Evolutionary conservation across 2,329 filamentous ascomycete genomes (phyloP).

Genomic region (Seiridium unicorne): DNA sequence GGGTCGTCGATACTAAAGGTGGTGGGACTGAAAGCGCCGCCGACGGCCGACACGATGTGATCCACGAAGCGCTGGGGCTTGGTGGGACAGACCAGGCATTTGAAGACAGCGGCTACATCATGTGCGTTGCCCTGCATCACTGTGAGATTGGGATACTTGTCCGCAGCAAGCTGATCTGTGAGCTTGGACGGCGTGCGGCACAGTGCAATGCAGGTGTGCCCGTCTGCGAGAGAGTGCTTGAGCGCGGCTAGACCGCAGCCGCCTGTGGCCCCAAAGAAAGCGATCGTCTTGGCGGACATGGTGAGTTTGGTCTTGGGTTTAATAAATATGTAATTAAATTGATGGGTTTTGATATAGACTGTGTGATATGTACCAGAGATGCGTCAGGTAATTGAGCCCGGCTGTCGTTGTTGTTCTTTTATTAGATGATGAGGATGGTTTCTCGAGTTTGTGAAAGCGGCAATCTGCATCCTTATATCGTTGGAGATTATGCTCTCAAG

Average conservation of each 20-base stretch:
- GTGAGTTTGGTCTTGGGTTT: too few species aligned
- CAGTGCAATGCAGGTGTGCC: conserved; percentile 46
- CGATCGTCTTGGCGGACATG: conserved; percentile 34
- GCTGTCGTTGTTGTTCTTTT: background rate
- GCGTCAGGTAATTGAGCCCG: background rate
- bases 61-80: conserved; percentile 37
- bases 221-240: conserved; percentile 40
- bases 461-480: background rate
- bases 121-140: conserved; percentile 48
- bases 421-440: background rate
- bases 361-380: background rate
- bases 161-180: conserved; percentile 29
- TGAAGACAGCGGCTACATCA: conserved; percentile 34
- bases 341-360: too few species aligned
- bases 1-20: conserved; percentile 42
- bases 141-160: conserved; percentile 33
- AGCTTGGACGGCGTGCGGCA: conserved; percentile 51
- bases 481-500: too few species aligned
- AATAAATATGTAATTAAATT: too few species aligned
- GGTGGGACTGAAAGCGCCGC: conserved; percentile 30
- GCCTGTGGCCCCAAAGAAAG: conserved; percentile 53
- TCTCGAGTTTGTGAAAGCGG: conserved; percentile 13
- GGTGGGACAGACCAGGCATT: conserved; percentile 27
- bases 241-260: conserved; percentile 48
- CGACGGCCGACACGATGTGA: conserved; percentile 47